Percentiles rank a stretch among this genome's conserved stretches.
phyloP scores from a whole-genome alignment of 495 filamentous ascomycete genomes.

The Aspergillus nanangensis region DNA sequence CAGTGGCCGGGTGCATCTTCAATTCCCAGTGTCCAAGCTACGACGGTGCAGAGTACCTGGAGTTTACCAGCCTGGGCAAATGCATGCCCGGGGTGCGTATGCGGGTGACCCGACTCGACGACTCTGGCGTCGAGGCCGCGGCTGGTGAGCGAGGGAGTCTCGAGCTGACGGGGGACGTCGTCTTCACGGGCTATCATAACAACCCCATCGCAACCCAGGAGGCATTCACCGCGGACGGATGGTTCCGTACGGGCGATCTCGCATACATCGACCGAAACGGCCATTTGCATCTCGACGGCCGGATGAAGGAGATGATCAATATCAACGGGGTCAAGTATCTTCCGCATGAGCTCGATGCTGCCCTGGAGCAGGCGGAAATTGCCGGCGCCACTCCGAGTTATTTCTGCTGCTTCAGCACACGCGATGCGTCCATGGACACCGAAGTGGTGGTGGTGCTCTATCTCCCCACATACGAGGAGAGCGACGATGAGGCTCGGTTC shows the following conservation, averaged over 20 bases:
- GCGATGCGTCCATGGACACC: constrained; percentile 19
- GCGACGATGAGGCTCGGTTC: constrained; percentile 7
- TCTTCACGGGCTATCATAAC: constrained; percentile 77
- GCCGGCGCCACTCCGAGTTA: constrained; percentile 20
- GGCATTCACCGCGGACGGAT: constrained; percentile 67
- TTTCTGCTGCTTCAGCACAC: constrained; percentile 25
- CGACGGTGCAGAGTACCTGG: constrained; percentile 20
- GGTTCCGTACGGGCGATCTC: constrained; percentile 80
- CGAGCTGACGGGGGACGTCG: constrained; percentile 46
- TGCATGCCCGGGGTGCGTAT: constrained; percentile 38
- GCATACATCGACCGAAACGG: constrained; percentile 54
- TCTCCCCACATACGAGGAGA: constrained; percentile 9
- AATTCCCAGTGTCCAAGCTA: constrained; percentile 28
- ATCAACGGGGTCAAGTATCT: constrained; percentile 49
- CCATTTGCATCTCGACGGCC: constrained; percentile 49
- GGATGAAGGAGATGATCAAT: constrained; percentile 50
- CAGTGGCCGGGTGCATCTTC: constrained; percentile 45
- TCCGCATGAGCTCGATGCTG: constrained; percentile 35
- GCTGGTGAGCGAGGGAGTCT: constrained; percentile 20
- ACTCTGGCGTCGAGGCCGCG: background rate
- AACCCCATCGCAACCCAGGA: constrained; percentile 58
- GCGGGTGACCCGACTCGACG: constrained; percentile 21
- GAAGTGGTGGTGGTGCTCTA: constrained; percentile 36
- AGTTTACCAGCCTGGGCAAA: constrained; percentile 34
- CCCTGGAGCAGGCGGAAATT: constrained; percentile 34